phyloP scores from a whole-genome alignment of 2,329 filamentous ascomycete genomes.

The Aspergillus novoparasiticus region DNA sequence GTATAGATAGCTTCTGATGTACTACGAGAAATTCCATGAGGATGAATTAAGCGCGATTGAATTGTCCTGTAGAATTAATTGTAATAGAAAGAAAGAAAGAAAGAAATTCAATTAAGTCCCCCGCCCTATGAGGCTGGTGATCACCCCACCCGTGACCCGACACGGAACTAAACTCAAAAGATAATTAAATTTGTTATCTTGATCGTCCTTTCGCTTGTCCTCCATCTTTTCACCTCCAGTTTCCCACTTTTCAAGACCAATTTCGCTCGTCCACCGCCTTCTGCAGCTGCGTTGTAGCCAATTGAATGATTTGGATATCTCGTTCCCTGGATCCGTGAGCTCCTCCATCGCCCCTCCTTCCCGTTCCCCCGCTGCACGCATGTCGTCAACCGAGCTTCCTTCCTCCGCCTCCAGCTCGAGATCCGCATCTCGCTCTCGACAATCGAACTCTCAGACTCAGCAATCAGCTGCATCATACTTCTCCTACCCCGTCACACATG shows the following conservation, averaged over 20 bases:
- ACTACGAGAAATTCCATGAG: not conserved
- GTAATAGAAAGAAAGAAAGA: no score
- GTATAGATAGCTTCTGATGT: not conserved
- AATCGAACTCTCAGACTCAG: slow-evolving; percentile 28
- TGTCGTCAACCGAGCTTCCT: slow-evolving; percentile 16
- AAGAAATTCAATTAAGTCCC: not conserved
- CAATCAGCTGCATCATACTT: slow-evolving; percentile 50
- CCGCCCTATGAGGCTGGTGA: not conserved
- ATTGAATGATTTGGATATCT: not conserved
- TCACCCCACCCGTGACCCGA: not conserved
- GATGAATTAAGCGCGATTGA: not conserved
- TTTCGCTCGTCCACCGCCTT: not conserved
- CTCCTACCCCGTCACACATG: slow-evolving; percentile 54
- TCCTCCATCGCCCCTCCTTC: not conserved
- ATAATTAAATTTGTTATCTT: not conserved
- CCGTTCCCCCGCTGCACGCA: slow-evolving; percentile 9
- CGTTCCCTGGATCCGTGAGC: not conserved
- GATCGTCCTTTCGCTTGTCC: not conserved
- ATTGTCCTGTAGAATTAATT: not conserved
- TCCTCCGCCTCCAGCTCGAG: slow-evolving; percentile 12
- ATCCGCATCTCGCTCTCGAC: slow-evolving; percentile 11
- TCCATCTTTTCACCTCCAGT: not conserved
- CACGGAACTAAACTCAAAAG: not conserved
- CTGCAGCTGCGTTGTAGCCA: not conserved
- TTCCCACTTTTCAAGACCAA: no score